Base-by-base conservation (phyloP, 1,284 basidiomycete genomes). In the Leccinum huronense region DNA sequence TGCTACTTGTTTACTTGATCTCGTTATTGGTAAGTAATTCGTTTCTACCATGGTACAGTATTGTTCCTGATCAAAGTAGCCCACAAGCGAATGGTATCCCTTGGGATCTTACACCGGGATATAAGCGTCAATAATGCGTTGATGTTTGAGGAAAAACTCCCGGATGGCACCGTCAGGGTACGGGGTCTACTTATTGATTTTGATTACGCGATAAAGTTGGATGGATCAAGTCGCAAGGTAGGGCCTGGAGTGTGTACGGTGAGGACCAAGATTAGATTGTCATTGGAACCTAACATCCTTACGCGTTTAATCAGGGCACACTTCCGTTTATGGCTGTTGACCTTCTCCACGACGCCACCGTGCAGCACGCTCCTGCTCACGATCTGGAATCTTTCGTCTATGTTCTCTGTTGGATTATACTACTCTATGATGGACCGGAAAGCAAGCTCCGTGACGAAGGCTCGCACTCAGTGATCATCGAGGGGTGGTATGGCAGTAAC, bases 111-210 rank as follows among this genome's bases (percentile, higher is more conserved):
- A 48, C 58, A 59, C n/a, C 19, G 31, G 3, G 58, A 59, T 34
- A 36, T 59, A 5, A 51, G 58, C 11, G 51, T 59, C 16, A 59
- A 59, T 11, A 59, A 59, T n/a, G 4, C 16, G 0, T 33, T 59
- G 58, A 59, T 59, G 5, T 59, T 48, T 9, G 42, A 59, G 45
- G 30, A 59, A 48, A 5, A 3, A 11, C 34, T 57, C 36, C 3
- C 36, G 2, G 23, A 57, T 38, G 56, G 56, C 9, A 40, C 34
- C 2, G 5, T 38, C 14, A 34, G 42, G 30, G 16, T 59, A 23
- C n/a, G 42, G 10, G 31, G 42, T n/a, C n/a, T 59, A 5, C 45
- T 59, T 11, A 59, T 59, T 8, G 31, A 59, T 30, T 59, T 59
- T 23, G 30, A 59, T 11, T 51, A 51, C 16, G 42, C 31, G 4